These are phyloP conservation scores for Plectosphaerella sp. DNA, from an alignment of 2,329 filamentous ascomycete genomes.

Conservation along the genomic window DNA sequence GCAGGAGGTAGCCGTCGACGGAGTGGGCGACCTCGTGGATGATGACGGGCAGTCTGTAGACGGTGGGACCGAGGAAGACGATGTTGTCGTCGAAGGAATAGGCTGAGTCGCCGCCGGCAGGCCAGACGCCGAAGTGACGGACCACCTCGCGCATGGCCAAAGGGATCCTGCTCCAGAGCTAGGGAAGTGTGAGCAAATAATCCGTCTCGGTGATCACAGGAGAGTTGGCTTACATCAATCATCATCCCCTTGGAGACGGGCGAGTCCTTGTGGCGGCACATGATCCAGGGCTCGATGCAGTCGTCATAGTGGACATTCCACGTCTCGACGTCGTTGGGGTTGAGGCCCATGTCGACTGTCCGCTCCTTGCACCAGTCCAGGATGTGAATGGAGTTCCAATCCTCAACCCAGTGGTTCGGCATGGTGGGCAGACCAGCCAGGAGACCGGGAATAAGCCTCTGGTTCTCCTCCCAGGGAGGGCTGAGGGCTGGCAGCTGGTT, in stretches of 20 bases:
- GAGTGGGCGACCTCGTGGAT: constrained; percentile 14
- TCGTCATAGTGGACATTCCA: constrained; percentile 21
- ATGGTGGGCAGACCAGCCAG: too few relatives aligned
- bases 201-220: too few relatives aligned
- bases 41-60: constrained; percentile 9
- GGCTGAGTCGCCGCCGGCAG: constrained; percentile 10
- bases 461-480: too few relatives aligned
- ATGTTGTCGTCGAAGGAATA: constrained; percentile 14
- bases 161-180: constrained; percentile 21
- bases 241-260: constrained; percentile 16
- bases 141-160: constrained; percentile 21
- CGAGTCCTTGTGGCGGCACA: constrained; percentile 23
- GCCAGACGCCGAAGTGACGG: constrained; percentile 17
- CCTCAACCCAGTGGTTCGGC: too few relatives aligned
- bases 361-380: too few relatives aligned
- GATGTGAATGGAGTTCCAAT: too few relatives aligned
- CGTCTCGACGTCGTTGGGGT: constrained; percentile 15
- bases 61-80: constrained; percentile 5
- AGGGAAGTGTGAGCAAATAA: too few relatives aligned
- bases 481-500: too few relatives aligned
- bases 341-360: constrained; percentile 4
- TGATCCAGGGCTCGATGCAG: constrained; percentile 21
- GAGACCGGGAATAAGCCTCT: too few relatives aligned
- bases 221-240: constrained; percentile 7
- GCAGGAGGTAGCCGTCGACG: constrained; percentile 7